Evolutionary conservation across 352 stramenopile species (phyloP).

Genomic region (Globisporangium alternatum): DNA sequence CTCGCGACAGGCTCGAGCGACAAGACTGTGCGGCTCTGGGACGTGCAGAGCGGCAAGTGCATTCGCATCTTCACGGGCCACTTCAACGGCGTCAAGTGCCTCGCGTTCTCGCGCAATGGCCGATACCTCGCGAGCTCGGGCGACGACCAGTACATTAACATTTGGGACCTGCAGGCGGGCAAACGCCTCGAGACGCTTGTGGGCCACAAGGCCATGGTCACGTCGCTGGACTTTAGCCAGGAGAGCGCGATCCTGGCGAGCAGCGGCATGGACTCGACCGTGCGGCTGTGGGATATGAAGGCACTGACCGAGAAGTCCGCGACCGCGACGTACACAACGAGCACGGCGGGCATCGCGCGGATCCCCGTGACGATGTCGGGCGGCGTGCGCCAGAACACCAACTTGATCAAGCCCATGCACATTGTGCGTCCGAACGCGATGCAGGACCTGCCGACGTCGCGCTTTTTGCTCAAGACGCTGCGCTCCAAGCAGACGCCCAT

Average conservation of each 20-base stretch:
- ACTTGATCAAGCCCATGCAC: constrained; percentile 51
- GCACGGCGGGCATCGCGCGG: constrained; percentile 22
- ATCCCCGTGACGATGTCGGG: constrained; percentile 29
- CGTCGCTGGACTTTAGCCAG: constrained; percentile 74
- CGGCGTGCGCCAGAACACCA: constrained; percentile 18
- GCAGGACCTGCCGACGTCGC: constrained; percentile 59
- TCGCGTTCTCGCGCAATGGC: constrained; percentile 90
- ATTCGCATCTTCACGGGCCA: constrained; percentile 92
- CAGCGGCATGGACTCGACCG: constrained; percentile 72
- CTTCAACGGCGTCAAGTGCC: constrained; percentile 80
- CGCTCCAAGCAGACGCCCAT: constrained; percentile 85
- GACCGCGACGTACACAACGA: constrained; percentile 17
- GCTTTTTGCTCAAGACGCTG: constrained; percentile 81
- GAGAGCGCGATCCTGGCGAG: constrained; percentile 78
- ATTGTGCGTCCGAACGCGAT: constrained; percentile 50
- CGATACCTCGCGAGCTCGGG: constrained; percentile 86
- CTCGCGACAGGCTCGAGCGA: constrained; percentile 92
- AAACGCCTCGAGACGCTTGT: constrained; percentile 84
- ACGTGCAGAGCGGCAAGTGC: constrained; percentile 92
- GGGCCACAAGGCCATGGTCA: constrained; percentile 72
- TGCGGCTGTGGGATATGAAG: constrained; percentile 86
- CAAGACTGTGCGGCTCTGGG: constrained; percentile 93
- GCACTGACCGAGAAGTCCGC: constrained; percentile 55
- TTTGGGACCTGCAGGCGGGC: constrained; percentile 92
- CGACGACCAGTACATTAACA: constrained; percentile 88